These are phyloP conservation scores for Hirsutella rhossiliensis DNA, from an alignment of 2,329 filamentous ascomycete species.

Conservation along the genomic window DNA sequence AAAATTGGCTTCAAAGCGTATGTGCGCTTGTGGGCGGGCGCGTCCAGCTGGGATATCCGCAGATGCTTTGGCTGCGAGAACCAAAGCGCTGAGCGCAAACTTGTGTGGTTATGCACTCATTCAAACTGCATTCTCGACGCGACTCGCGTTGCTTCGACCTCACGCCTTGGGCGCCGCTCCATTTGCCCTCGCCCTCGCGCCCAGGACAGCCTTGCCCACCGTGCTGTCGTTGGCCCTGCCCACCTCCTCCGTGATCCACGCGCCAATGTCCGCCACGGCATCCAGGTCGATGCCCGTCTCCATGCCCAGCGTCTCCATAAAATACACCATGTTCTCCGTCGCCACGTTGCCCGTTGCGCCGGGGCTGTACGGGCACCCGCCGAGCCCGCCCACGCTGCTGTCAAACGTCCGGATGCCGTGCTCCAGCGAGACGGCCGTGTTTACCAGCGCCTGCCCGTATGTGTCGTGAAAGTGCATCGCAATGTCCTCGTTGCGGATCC, in stretches of 20 bases:
- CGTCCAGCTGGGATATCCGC: too few relatives aligned
- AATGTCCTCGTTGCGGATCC: slow-evolving; percentile 56
- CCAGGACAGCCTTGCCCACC: slow-evolving; percentile 54
- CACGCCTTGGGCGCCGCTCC: neutral
- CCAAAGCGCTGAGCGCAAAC: too few relatives aligned
- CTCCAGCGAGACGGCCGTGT: slow-evolving; percentile 65
- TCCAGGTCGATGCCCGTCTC: slow-evolving; percentile 62
- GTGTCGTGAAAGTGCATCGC: slow-evolving; percentile 87
- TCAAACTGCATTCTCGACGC: too few relatives aligned
- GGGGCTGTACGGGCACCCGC: slow-evolving; percentile 75
- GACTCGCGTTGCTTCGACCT: too few relatives aligned
- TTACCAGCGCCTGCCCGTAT: slow-evolving; percentile 75
- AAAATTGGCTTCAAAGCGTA: too few relatives aligned
- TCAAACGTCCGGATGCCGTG: slow-evolving; percentile 72
- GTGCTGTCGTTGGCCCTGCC: slow-evolving; percentile 51
- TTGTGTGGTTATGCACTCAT: too few relatives aligned
- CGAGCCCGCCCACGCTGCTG: slow-evolving; percentile 65
- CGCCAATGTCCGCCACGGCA: slow-evolving; percentile 53
- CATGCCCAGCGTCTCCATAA: slow-evolving; percentile 61
- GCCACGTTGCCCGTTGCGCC: slow-evolving; percentile 80
- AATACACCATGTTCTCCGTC: slow-evolving; percentile 75
- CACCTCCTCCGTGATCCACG: slow-evolving; percentile 57
- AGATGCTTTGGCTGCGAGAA: too few relatives aligned
- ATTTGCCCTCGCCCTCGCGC: slow-evolving; percentile 27
- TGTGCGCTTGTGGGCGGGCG: too few relatives aligned